A percentile compares a stretch with the other conserved stretches of the same genome.
Evolutionary conservation across 805 yeast genomes (phyloP).

Genomic region (Cephaloascus albidus): DNA sequence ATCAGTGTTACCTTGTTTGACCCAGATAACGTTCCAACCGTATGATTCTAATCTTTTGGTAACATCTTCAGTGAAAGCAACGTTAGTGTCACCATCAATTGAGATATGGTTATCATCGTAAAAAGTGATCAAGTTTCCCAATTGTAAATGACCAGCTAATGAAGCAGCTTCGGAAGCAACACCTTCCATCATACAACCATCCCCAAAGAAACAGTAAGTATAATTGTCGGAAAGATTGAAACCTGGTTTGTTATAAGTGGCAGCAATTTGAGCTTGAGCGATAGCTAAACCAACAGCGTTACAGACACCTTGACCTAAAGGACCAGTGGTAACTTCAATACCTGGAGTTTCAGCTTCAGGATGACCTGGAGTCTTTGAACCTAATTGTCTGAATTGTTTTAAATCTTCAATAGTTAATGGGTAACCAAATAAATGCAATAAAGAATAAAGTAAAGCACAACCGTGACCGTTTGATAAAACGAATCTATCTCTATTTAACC

Average conservation of each 20-base stretch:
- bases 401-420: slow-evolving; percentile 75
- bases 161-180: slow-evolving; percentile 91
- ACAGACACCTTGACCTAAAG: slow-evolving; percentile 95
- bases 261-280: slow-evolving; percentile 88
- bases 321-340: slow-evolving; percentile 97
- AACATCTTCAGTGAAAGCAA: slow-evolving; percentile 92
- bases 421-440: slow-evolving; percentile 83
- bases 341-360: slow-evolving; percentile 92
- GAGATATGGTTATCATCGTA: slow-evolving; percentile 97
- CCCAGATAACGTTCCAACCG: slow-evolving; percentile 85
- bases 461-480: slow-evolving; percentile 96
- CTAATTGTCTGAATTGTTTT: slow-evolving; percentile 81
- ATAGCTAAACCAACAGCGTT: slow-evolving; percentile 96
- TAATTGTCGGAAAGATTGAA: slow-evolving; percentile 61
- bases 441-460: slow-evolving; percentile 77
- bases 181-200: slow-evolving; percentile 98
- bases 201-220: slow-evolving; percentile 83
- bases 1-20: slow-evolving; percentile 76
- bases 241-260: slow-evolving; percentile 87
- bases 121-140: slow-evolving; percentile 87
- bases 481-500: slow-evolving; percentile 95
- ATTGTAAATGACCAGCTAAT: slow-evolving; percentile 90
- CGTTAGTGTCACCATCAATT: slow-evolving; percentile 86
- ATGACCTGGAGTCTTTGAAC: slow-evolving; percentile 94
- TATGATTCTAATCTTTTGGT: slow-evolving; percentile 76